A percentile compares a stretch with the other conserved stretches of the same genome.
Conservation (phyloP, 345 rosid species). For the Populus ilicifolia region DNA sequence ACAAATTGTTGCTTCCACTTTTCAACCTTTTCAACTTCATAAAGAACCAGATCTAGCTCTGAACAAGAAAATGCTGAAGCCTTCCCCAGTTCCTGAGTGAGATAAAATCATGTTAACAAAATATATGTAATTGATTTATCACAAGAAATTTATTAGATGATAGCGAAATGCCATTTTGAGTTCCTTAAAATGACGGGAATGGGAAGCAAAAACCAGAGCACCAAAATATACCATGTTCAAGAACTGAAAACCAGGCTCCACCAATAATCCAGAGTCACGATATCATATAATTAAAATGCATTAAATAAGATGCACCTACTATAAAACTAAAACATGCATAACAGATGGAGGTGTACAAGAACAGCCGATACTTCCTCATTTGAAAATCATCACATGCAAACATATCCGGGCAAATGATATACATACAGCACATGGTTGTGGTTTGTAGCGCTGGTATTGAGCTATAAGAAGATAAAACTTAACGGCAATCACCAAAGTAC, state of each 20-base stretch:
- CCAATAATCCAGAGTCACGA: not conserved
- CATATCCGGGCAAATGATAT: not conserved
- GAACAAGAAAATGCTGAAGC: constrained; percentile 47
- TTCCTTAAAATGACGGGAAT: not conserved
- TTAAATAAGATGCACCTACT: not conserved
- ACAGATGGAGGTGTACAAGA: not conserved
- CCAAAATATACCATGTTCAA: not conserved
- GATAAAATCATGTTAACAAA: constrained; percentile 3
- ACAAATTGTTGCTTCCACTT: constrained; percentile 49
- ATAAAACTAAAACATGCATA: not conserved
- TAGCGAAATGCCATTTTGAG: not conserved
- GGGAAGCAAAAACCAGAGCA: not conserved
- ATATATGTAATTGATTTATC: no score
- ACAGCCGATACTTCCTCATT: not conserved
- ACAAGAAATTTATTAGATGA: not conserved
- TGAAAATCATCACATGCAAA: not conserved
- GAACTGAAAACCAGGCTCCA: not conserved
- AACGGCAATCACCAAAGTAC: not conserved
- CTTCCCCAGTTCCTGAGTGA: constrained; percentile 48
- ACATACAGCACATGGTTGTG: not conserved
- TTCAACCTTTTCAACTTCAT: constrained; percentile 53
- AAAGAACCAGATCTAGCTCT: constrained; percentile 45
- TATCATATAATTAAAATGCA: no score
- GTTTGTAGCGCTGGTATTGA: not conserved
- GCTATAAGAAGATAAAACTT: not conserved